Base-by-base conservation (phyloP, 2,329 filamentous ascomycete genomes). In the Aaosphaeria arxii region DNA sequence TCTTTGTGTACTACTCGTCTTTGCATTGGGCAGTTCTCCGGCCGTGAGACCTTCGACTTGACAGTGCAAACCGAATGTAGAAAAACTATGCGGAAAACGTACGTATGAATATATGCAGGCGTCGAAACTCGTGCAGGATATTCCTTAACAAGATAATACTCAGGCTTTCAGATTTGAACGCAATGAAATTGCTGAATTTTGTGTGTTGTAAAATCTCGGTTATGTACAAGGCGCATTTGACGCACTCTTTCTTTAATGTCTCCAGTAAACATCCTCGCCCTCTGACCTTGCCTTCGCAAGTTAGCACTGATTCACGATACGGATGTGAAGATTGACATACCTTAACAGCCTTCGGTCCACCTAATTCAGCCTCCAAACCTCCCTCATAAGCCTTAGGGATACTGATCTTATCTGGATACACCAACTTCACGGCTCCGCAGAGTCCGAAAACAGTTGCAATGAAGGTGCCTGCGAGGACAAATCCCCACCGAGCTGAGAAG, bases 401-500 rank as follows among this genome's bases (percentile, higher is more conserved):
- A 42, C 69, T 69, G 24, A 73, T 63, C 66, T 69, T 75, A 56
- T 78, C 76, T 6, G 76, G 75, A 55, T 77, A 77, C 45, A 59
- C 63, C 44, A 66, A 50, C 46, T 62, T 63, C 7, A 74, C 69
- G 1, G 71, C 65, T 13, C 59, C 69, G 49, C 67, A 71, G 7
- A 77, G 61, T 5, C 64, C 69, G 9, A 71, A 52, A 28, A 76
- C 69, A 13, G 63, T 64, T 5, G 59, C 72, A 29, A 76, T 56
- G 49, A 77, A 77, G 24, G 68, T 67, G 47, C 73, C 74, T 30
- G 76, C 46, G 45, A 77, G 58, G 7, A 96, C 84, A 31, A 81
- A 74, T 50, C 85, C 89, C 71, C 86, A 91, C 54, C 82, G 81
- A 11, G 91, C 77, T 43, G 81, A 86, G 64, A 83, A 82, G 79